These are phyloP conservation scores for Macrophomina pseudophaseolina DNA, from an alignment of 2,329 filamentous ascomycete genomes.

Conservation along the genomic window DNA sequence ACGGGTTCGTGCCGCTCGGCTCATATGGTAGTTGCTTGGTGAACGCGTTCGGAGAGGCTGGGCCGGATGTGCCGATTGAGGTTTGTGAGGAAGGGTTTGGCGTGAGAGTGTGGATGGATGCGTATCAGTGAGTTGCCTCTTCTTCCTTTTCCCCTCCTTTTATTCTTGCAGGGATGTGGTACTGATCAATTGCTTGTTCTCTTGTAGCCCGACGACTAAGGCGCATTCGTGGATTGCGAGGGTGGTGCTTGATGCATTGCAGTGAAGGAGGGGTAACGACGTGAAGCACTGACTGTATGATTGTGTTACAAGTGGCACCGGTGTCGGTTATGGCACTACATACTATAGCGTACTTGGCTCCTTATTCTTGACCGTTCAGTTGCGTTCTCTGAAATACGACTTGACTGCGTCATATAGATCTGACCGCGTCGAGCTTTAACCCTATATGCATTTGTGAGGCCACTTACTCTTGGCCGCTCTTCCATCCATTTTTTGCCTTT, in stretches of 20 bases:
- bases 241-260: constrained; percentile 12
- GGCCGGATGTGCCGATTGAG: background rate
- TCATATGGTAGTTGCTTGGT: constrained; percentile 18
- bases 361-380: too few relatives aligned
- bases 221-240: constrained; percentile 18
- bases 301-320: too few relatives aligned
- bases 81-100: constrained; percentile 13
- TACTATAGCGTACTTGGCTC: too few relatives aligned
- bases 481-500: too few relatives aligned
- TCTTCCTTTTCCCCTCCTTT: background rate
- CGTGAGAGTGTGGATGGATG: constrained; percentile 20
- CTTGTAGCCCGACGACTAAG: background rate
- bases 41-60: constrained; percentile 17
- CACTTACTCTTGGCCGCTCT: too few relatives aligned
- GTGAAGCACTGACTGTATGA: too few relatives aligned
- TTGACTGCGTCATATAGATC: too few relatives aligned
- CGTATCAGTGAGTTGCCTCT: constrained; percentile 16
- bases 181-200: background rate
- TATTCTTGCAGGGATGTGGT: background rate
- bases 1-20: constrained; percentile 17
- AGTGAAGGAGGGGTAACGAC: background rate
- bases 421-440: too few relatives aligned
- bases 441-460: too few relatives aligned
- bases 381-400: too few relatives aligned
- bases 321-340: too few relatives aligned